Conservation (phyloP, 306 rosid species). For the Inga leiocalycina region DNA sequence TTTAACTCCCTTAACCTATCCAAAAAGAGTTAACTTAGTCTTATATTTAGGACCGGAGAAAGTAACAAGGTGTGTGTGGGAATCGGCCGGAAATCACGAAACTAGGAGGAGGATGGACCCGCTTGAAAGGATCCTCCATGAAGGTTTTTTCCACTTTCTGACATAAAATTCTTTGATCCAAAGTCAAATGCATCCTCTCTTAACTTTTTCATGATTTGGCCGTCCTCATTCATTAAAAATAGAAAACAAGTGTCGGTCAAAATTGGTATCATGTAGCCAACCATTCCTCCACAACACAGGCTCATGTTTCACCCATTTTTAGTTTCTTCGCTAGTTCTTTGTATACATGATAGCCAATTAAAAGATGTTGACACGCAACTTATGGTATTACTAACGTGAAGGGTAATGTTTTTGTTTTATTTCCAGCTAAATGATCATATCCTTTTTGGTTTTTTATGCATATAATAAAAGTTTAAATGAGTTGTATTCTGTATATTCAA, state of each 20-base stretch:
- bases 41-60: too few species aligned
- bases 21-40: too few species aligned
- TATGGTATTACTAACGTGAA: background rate
- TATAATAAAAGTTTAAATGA: too few species aligned
- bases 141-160: background rate
- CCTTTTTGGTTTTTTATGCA: too few species aligned
- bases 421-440: background rate
- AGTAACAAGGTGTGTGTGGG: background rate
- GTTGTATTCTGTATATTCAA: fast-evolving
- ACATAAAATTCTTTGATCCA: background rate
- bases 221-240: background rate
- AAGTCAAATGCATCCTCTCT: background rate
- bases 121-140: background rate
- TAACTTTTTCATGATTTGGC: background rate
- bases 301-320: background rate
- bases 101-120: background rate
- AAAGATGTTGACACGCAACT: background rate
- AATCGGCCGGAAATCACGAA: slow-evolving; percentile 1
- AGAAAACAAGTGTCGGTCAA: background rate
- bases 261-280: background rate
- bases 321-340: background rate
- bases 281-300: background rate
- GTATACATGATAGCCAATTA: background rate
- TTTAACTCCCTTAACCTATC: too few species aligned
- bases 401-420: background rate